Evolutionary conservation across 1,139 yeast genomes (phyloP), one percentile per base, ranked within the genome.

Genomic region (Candida sp.): DNA sequence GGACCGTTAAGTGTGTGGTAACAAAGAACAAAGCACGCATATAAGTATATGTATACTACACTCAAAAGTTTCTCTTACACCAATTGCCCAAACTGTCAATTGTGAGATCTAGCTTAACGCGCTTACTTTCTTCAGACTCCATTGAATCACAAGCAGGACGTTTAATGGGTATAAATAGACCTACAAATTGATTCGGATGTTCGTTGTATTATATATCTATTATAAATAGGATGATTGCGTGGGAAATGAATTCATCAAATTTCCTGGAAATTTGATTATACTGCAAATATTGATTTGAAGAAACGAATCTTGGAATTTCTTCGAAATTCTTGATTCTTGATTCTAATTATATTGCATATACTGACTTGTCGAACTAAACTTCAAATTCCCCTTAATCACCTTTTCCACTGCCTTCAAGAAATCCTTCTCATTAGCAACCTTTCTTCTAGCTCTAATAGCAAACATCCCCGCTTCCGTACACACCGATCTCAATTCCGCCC

Each of bases 381-480:
- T 93, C 83, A 91, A 83, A 73, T 95, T 93, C 57, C 99, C 98
- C 77, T 91, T 93, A 61, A 93, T 93, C 50, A 93, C 99, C 77
- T 93, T 93, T 57, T 95, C 98, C 43, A 93, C 99, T 29, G 99
- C 96, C 56, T 93, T 89, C 58, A 93, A 75, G 76, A 93, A 93
- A 67, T 93, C 99, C 75, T 93, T 93, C 66, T 93, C 99, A 41
- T 93, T 86, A 35, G 99, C 98, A 44, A 93, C 97, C 77, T 93
- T 93, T 73, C 98, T 82, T 68, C 99, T 83, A 15, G 98, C 97
- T 61, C 99, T 83, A 48, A 93, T 93, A 42, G 99, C 99, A 75
- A 90, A 93, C 99, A 93, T 93, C 57, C 99, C 99, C 5, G 97
- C 97, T 67, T 91, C 97, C 2, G 97, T 91, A 67, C 98, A 90